Evolutionary conservation across 2,329 filamentous ascomycete species (phyloP).

Genomic region (Ceratocystis lukuohia): DNA sequence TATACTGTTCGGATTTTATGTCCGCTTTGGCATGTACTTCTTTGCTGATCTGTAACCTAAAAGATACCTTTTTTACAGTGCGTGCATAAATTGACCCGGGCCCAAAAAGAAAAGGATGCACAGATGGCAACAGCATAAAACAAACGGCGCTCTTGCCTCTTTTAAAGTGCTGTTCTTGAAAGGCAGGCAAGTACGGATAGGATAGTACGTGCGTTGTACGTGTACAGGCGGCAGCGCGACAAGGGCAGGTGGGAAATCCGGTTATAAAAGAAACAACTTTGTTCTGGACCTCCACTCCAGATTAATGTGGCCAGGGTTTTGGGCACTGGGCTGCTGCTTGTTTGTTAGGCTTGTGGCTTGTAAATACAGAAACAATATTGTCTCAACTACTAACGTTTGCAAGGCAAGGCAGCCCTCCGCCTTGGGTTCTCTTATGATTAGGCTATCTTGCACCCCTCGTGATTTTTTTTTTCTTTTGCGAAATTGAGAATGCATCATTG

Average conservation of each 20-base stretch:
- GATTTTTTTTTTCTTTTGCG: background rate
- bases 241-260: slow-evolving; percentile 1
- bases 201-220: background rate
- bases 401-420: background rate
- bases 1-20: background rate
- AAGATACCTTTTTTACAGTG: slow-evolving; percentile 8
- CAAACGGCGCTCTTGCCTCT: background rate
- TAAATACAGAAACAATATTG: slow-evolving; percentile 1
- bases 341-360: background rate
- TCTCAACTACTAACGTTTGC: background rate
- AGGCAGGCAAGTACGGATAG: background rate
- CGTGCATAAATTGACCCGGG: slow-evolving; percentile 3
- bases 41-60: slow-evolving; percentile 5
- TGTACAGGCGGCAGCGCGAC: background rate
- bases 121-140: background rate
- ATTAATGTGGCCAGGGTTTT: background rate
- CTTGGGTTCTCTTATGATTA: background rate
- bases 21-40: background rate
- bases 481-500: background rate
- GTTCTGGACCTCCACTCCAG: background rate
- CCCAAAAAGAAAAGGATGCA: background rate
- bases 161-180: background rate
- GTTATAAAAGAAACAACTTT: background rate
- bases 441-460: too few species aligned
- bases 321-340: background rate